These are phyloP conservation scores for Leccinum disarticulatum DNA, from an alignment of 768 basidiomycete species.

Conservation along the genomic window DNA sequence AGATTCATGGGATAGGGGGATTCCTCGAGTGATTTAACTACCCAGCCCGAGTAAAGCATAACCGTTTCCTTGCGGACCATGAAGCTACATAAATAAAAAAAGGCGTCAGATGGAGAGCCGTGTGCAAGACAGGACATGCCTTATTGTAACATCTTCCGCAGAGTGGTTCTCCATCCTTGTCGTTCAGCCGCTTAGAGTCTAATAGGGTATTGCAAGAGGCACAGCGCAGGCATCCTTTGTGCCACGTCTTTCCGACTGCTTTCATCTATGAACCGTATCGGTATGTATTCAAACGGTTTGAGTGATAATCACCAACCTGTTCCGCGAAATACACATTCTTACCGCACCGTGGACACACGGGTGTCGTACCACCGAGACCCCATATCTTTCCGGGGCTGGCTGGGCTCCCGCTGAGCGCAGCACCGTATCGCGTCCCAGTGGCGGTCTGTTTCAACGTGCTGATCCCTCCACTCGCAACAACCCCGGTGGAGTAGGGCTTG, in stretches of 20 bases:
- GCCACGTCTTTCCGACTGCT: slow-evolving; percentile 78
- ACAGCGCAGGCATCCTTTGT: slow-evolving; percentile 77
- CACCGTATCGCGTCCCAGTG: slow-evolving; percentile 70
- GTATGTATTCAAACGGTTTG: not conserved
- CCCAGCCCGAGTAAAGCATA: slow-evolving; percentile 68
- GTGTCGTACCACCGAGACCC: slow-evolving; percentile 50
- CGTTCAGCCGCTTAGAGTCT: slow-evolving; percentile 72
- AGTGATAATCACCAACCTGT: slow-evolving; percentile 47
- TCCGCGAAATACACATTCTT: slow-evolving; percentile 87
- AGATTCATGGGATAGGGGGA: slow-evolving; percentile 2
- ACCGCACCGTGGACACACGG: slow-evolving; percentile 65
- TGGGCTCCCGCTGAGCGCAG: slow-evolving; percentile 46
- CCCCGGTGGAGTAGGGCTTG: slow-evolving; percentile 27
- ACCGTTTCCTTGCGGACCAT: slow-evolving; percentile 72
- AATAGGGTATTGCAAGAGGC: slow-evolving; percentile 64
- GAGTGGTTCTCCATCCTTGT: slow-evolving; percentile 71
- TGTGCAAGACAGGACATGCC: slow-evolving; percentile 29
- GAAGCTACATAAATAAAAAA: slow-evolving; percentile 42
- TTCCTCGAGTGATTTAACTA: slow-evolving; percentile 28
- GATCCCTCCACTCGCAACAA: slow-evolving; percentile 6
- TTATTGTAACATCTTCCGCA: slow-evolving; percentile 77
- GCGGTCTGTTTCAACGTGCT: slow-evolving; percentile 40
- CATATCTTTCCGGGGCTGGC: slow-evolving; percentile 47
- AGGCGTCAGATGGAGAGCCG: not conserved
- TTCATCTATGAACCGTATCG: slow-evolving; percentile 52